Evolutionary conservation across 129 eudicot species (phyloP), one percentile per base, ranked within the genome.

Genomic region (Saposhnikovia divaricata): DNA sequence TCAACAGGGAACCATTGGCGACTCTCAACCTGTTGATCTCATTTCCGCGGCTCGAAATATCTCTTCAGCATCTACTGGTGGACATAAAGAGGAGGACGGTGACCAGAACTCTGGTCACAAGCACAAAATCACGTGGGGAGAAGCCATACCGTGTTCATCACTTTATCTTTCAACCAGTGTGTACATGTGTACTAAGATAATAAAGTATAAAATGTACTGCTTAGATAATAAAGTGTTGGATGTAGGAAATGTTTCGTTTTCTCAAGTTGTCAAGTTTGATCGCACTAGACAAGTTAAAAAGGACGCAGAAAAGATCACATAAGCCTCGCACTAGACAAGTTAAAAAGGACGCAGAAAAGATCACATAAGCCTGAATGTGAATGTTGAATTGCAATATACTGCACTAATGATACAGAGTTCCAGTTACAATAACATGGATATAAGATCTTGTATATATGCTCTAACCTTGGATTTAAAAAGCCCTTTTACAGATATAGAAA

Each of bases 21-120:
- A 84, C 37, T 80, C 90, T 50, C 48, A 84, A 10, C 86, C 86
- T 0, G 86, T 87, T 47, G 86, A 87, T 87, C 59, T 87, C 14
- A 80, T 50, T 77, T 77, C 84, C 0, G 23, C 78, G 15, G 90
- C 90, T 48, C 44, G 51, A 53, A 75, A 77, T 13, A 53, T 76
- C 31, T 42, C 50, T 4, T 42, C 76, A 34, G 40, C 74, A 18
- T n/a, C 69, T 9, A 25, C 69, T 10, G 43, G 43, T 15, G 42
- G 19, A 1, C 25, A 39, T 16, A 15, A 71, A 16, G 45, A 71
- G 13, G 25, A 9, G 0, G 45, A 39, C 5, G 75, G 25, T 68
- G 43, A 68, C 73, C 73, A 68, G 23, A 34, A 4, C 38, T 68
- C 73, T 4, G 23, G 73, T 6, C 23, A 68, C 73, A 68, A 68